Conservation (phyloP, 202 grass and related monocot genomes). For the Setaria viridis region DNA sequence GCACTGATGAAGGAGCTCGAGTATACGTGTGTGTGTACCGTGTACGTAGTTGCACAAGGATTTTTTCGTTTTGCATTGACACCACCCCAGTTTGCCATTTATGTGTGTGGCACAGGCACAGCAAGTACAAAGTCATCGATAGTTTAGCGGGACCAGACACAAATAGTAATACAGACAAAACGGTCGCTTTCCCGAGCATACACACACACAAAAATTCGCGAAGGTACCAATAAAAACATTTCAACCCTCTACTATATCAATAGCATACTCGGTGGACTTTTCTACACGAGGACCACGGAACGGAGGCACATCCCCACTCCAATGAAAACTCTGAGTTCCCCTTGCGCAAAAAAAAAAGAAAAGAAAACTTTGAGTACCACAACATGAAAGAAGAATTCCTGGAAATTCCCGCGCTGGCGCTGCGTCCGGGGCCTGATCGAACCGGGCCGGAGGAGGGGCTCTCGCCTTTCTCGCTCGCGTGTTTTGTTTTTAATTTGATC, state of each 20-base stretch:
- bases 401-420: neutral
- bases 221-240: neutral
- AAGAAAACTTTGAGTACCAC: no score
- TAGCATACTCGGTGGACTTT: neutral
- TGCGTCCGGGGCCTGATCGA: neutral
- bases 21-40: no score
- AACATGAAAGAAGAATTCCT: neutral
- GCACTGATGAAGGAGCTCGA: neutral
- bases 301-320: neutral
- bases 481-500: no score
- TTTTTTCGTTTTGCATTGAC: no score
- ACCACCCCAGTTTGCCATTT: neutral
- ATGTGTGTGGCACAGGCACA: neutral
- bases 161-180: neutral
- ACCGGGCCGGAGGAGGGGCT: neutral
- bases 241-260: neutral
- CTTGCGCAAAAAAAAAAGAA: no score
- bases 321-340: neutral
- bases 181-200: neutral
- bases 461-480: neutral
- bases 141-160: neutral
- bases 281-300: neutral
- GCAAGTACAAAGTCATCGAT: constrained; percentile 1
- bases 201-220: neutral
- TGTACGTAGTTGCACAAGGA: no score